Base-by-base conservation (phyloP, 2,329 filamentous ascomycete genomes). In the Cladosporium sphaerospermum region DNA sequence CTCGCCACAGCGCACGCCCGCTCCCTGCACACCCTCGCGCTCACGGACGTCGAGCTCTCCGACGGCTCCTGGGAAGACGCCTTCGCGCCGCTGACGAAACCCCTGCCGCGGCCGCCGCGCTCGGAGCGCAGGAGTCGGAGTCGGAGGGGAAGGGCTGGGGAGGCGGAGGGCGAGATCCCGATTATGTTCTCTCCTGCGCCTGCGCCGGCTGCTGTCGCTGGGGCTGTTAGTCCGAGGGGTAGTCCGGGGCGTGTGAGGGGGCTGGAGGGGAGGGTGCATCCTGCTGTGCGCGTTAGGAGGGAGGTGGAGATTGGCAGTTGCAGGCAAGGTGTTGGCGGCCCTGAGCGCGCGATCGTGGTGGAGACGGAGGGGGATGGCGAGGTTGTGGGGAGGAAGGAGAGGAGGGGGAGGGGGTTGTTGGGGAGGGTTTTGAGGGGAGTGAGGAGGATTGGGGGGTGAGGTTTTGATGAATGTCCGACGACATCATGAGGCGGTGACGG, bases 51-150 rank as follows among this genome's bases (percentile, higher is more conserved):
- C 14, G 75, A 79, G 31, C 78, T 95, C 41, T 77, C 82, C 47
- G 78, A 80, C 56, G 89, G 86, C 28, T 85, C 77, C 54, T 95
- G 89, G 89, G 86, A 93, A 54, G 85, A 90, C 31, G 89, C 88
- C 0, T 78, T 95, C n/a, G 81, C 83, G 37, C 86, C 87, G 1
- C 73, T 95, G 53, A 82, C 79, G 16, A 51, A 40, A 18, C n/a
- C 51, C n/a, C 34, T 36, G 16, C 16, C 16, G 16, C 34, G 6
- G 10, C n/a, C 34, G 34, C 34, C 14, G 16, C 31, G n/a, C 36
- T 4, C 44, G 46, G 37, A 53, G 14, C 19, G 45, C 18, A 16
- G 9, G 23, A 7, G 23, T 5, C 23, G 23, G 23, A 23, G 23
- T 23, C 23, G 23, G 23, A 28, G 23, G 23, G 7, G 4, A 7